Base-by-base conservation (phyloP, 768 basidiomycete genomes). In the Mycena alexandri region DNA sequence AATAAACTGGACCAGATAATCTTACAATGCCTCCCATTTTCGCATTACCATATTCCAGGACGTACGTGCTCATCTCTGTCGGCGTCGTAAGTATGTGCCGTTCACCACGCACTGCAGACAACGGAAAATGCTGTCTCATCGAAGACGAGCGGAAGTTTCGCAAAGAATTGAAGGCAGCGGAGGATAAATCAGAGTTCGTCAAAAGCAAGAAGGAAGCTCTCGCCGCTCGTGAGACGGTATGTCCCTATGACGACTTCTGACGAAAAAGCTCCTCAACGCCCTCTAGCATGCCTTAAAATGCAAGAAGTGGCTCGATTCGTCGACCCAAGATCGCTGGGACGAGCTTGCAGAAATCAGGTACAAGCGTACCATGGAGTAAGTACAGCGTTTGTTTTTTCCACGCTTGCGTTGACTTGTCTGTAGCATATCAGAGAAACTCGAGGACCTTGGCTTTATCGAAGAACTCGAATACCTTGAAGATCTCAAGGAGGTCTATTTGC, bases 1-100 rank as follows among this genome's bases (percentile, higher is more conserved):
- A 22, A 33, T 9, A 70, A 70, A 46, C 46, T 56, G 11, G 69
- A 72, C 51, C 69, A 73, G 56, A 58, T 73, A 50, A 58, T 74
- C 53, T 56, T 73, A 22, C 56, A 65, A 34, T 76, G 75, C 34
- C 47, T 76, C 12, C 72, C 75, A 16, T 73, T 76, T 29, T 66
- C 66, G 57, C 44, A 42, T 33, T 67, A 57, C 61, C 67, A 76
- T 72, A 63, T 58, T 10, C 24, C 19, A 19, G 34, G 25, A 16
- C 48, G 44, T 63, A 21, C 50, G 43, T 56, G 17, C 25, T 22
- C 14, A 43, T 10, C 44, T 63, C 29, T n/a, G 17, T 46, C 24
- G 14, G 67, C 17, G 17, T 38, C 12, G 7, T 22, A 13, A 12
- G 33, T 68, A 55, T 21, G 25, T 0, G 29, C 3, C 54, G 38